Evolutionary conservation across 2,329 filamentous ascomycete genomes (phyloP), one percentile per base, ranked within the genome.

Genomic region (Monosporascus cannonballus): DNA sequence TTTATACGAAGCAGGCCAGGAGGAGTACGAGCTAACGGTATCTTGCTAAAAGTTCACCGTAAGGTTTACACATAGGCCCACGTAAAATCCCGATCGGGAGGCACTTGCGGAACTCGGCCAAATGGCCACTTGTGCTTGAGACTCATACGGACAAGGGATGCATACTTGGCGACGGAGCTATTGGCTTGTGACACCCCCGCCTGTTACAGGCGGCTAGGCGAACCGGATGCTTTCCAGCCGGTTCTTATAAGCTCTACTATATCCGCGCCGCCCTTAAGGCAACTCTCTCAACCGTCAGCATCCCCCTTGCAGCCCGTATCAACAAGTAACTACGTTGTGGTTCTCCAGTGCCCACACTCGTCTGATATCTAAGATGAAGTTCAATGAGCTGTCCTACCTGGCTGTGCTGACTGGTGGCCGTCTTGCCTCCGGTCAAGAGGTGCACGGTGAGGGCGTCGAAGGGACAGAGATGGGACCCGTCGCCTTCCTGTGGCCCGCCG

Each of bases 401-500:
- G 53, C 51, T 41, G 55, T 42, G 6, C 36, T 61, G 24, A 54
- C 56, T 6, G 48, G 51, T 27, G 51, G 51, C 18, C 56, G 52
- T 49, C 54, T 60, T 39, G 56, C 49, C 45, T 52, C 39, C 25
- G 58, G 47, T 7, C 49, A 56, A 22, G 56, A 57, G 22, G 54
- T 44, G 46, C 63, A 64, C 41, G 68, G 67, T 6, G 54, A 67
- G 18, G 61, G 59, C 25, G 54, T 54, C 4, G 60, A 67, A 49
- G 67, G 67, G 11, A 62, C 59, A n/a, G 50, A 62, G 24, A 80
- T 80, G 76, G 78, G 78, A 6, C 77, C 78, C 2, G 77, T 77
- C 15, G 77, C 76, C 22, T 79, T 82, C 60, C 64, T 82, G 51
- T 82, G 79, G 78, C 79, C 79, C 0, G 62, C 68, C 2, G 73